Conservation (phyloP, 2,329 filamentous ascomycete genomes). For the Torrubiella hemipterigena region DNA sequence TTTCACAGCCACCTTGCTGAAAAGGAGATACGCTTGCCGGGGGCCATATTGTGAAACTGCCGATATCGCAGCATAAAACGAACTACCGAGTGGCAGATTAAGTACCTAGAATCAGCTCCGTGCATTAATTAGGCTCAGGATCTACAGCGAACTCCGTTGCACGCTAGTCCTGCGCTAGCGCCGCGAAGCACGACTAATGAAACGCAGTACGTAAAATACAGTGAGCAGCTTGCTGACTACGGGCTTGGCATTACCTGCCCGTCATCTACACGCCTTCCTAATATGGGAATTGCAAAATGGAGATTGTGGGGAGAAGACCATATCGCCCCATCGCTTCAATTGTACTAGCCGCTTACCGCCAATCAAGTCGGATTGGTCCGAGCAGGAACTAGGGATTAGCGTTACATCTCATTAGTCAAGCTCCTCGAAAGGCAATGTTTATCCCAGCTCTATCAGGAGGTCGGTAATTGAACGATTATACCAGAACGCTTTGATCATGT, state of each 20-base stretch:
- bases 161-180: no score
- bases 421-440: neutral
- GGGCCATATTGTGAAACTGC: no score
- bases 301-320: no score
- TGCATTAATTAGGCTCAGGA: no score
- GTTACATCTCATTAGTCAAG: neutral
- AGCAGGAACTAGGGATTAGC: neutral
- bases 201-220: neutral
- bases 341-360: neutral
- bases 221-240: neutral
- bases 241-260: neutral
- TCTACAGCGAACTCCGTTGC: no score
- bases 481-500: neutral
- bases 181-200: neutral
- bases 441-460: neutral
- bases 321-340: neutral
- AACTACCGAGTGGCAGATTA: no score
- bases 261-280: neutral
- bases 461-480: neutral
- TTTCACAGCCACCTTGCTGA: no score
- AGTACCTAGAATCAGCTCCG: no score
- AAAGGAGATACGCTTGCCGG: no score
- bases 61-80: no score
- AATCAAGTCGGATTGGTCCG: neutral
- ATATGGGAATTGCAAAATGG: neutral